phyloP scores from a whole-genome alignment of 495 filamentous ascomycete species.

The Aspergillus funiculosus region DNA sequence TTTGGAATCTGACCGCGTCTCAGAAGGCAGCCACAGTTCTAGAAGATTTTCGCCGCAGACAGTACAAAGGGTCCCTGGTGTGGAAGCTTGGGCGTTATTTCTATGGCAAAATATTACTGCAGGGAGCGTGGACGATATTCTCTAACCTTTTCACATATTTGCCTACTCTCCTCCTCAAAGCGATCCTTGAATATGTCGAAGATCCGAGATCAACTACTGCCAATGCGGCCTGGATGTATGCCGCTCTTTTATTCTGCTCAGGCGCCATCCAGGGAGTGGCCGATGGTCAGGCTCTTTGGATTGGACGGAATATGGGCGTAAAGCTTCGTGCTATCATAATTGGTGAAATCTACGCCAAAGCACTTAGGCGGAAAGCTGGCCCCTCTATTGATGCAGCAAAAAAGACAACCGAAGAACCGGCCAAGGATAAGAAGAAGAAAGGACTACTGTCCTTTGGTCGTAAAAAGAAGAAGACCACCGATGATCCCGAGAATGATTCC shows the following conservation, averaged over 20 bases:
- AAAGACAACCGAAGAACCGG: constrained; percentile 35
- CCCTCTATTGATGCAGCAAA: constrained; percentile 56
- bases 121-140: constrained; percentile 73
- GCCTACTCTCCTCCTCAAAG: constrained; percentile 83
- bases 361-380: constrained; percentile 84
- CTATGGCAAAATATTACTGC: constrained; percentile 64
- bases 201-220: constrained; percentile 67
- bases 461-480: constrained; percentile 50
- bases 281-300: constrained; percentile 84
- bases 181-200: constrained; percentile 90
- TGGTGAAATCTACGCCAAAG: constrained; percentile 96
- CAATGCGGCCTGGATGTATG: constrained; percentile 95
- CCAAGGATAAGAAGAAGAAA: constrained; percentile 43
- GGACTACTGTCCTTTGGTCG: constrained; percentile 50
- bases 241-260: constrained; percentile 79
- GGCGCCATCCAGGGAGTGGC: constrained; percentile 70
- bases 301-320: constrained; percentile 91
- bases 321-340: constrained; percentile 90
- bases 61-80: constrained; percentile 75
- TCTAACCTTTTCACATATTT: constrained; percentile 79
- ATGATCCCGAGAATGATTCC: constrained; percentile 29
- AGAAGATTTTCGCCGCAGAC: constrained; percentile 73
- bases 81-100: constrained; percentile 84
- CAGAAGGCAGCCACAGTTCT: constrained; percentile 81
- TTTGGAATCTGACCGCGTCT: constrained; percentile 86